Base-by-base conservation (phyloP, 768 basidiomycete genomes). In the Leucocoprinus sp. region DNA sequence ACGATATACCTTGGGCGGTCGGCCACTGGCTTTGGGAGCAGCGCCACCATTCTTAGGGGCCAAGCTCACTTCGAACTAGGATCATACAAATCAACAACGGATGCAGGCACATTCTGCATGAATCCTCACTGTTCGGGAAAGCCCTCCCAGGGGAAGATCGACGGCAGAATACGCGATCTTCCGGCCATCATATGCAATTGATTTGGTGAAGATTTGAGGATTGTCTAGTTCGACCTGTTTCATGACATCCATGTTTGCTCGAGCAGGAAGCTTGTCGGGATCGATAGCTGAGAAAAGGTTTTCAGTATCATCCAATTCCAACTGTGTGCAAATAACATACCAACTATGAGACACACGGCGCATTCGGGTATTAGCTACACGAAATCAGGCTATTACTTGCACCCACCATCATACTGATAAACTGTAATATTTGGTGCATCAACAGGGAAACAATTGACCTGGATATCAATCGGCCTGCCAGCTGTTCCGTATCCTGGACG, bases 401-500 rank as follows among this genome's bases (percentile, higher is more conserved):
- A 24, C 79, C 42, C 57, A 85, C 87, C 82, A 60, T 90, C 85
- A 52, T 91, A 89, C 48, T 91, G 87, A 49, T 78, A 68, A 27
- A 88, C 85, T 14, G 70, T 70, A 1, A 57, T 60, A 12, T 78
- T 69, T 0, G 83, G 76, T 3, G 83, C 72, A 1, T 69, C 67
- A 2, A 76, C 73, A 9, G 57, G 60, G 52, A 85, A 90, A 34
- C 82, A 80, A 57, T 90, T 91, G 31, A 64, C 59, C 31, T 54
- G 42, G 2, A 68, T 41, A 1, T 54, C 50, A 14, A 66, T 45
- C 0, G 40, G 29, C 24, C 57, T 50, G 8, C 67, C 68, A 5
- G 28, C 53, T 6, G 58, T 60, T 6, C 65, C 68, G 42, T 55
- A 64, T 1, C 54, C 56, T 1, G 64, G 65, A 12, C 68, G 50